Percentiles rank a stretch among this genome's conserved stretches.
Evolutionary conservation across 176 grass and related monocot genomes (phyloP).

Genomic region (Elymus sibiricus): DNA sequence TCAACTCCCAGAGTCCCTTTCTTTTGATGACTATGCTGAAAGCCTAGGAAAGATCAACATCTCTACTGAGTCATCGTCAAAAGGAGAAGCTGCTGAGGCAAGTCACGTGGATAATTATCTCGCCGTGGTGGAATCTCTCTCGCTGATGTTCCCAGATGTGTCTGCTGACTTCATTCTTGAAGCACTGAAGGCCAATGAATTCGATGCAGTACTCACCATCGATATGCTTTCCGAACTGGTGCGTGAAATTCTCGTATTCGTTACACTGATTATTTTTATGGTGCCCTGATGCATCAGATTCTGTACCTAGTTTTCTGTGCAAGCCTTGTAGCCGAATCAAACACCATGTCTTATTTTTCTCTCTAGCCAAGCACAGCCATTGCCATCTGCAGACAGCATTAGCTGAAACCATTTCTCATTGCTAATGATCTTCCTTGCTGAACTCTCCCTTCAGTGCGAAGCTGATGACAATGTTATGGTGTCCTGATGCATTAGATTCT

Average conservation of each 20-base stretch:
- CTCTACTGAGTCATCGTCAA: conserved; percentile 37
- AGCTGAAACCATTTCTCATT: neutral
- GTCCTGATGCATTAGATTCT: no score
- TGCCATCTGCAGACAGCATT: neutral
- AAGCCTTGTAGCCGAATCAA: neutral
- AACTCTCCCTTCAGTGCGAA: neutral
- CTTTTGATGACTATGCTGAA: conserved; percentile 36
- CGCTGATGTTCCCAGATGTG: conserved; percentile 52
- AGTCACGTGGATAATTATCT: neutral
- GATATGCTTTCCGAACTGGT: conserved; percentile 59
- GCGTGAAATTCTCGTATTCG: neutral
- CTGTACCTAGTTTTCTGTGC: neutral
- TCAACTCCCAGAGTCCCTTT: conserved; percentile 40
- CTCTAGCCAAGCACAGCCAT: neutral
- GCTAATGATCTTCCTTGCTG: neutral
- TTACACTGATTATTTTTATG: neutral
- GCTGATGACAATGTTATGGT: conserved; percentile 15
- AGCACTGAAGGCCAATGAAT: conserved; percentile 34
- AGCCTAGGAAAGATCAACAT: conserved; percentile 37
- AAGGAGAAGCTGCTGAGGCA: conserved; percentile 11
- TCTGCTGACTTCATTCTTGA: conserved; percentile 50
- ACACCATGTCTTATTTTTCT: neutral
- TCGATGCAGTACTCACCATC: conserved; percentile 28
- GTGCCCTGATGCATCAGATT: neutral
- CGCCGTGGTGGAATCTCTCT: conserved; percentile 31